Evolutionary conservation across 176 grass and related monocot species (phyloP).

Genomic region (Oryza brachyantha): DNA sequence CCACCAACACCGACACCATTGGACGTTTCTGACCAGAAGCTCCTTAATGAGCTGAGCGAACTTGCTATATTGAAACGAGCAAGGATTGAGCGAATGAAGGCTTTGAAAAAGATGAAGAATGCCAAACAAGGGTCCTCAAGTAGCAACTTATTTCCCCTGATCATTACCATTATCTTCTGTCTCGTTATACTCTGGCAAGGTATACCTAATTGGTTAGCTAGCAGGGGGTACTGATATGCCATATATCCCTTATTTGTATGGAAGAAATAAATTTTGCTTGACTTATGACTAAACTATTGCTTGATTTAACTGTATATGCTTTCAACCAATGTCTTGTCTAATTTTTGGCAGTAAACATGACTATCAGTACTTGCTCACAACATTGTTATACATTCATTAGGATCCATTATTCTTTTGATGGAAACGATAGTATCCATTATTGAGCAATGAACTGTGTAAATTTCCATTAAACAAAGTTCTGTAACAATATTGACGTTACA

Average conservation of each 20-base stretch:
- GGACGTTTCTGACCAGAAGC: constrained; percentile 74
- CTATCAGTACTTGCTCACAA: neutral
- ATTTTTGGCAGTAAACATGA: neutral
- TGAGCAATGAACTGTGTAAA: neutral
- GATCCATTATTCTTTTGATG: neutral
- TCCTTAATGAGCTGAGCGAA: constrained; percentile 81
- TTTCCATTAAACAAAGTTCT: neutral
- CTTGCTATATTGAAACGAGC: constrained; percentile 77
- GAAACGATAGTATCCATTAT: neutral
- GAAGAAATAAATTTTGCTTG: neutral
- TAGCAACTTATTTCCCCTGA: constrained; percentile 57
- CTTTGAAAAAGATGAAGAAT: constrained; percentile 88
- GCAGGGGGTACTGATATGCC: neutral
- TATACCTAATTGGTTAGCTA: constrained; percentile 42
- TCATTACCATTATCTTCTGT: constrained; percentile 91
- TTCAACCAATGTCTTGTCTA: neutral
- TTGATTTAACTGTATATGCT: neutral
- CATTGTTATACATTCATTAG: neutral
- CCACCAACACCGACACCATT: constrained; percentile 50
- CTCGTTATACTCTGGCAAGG: constrained; percentile 97
- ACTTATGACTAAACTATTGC: neutral
- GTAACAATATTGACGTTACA: neutral
- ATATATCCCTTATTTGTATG: neutral
- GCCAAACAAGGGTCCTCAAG: constrained; percentile 51
- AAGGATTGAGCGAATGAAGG: constrained; percentile 93